Conservation (phyloP, 2,329 filamentous ascomycete genomes). For the Pezicula neosporulosa region DNA sequence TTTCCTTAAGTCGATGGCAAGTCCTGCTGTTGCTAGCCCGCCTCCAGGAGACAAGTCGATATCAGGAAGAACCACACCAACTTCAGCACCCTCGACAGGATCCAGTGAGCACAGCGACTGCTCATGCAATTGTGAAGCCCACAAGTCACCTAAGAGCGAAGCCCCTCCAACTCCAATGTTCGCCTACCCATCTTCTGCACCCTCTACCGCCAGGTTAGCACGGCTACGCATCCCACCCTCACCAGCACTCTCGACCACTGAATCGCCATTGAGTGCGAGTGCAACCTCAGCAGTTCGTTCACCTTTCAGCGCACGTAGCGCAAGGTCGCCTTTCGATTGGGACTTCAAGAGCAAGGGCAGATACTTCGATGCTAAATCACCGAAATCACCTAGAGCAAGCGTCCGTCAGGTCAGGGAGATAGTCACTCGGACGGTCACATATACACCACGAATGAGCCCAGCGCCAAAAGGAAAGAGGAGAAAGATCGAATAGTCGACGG, state of each 20-base stretch:
- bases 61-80: constrained; percentile 44
- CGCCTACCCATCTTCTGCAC: constrained; percentile 58
- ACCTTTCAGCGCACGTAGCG: constrained; percentile 65
- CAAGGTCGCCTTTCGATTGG: constrained; percentile 76
- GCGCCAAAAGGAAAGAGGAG: constrained; percentile 91
- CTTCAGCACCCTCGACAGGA: constrained; percentile 37
- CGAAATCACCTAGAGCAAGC: constrained; percentile 57
- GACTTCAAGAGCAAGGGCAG: constrained; percentile 64
- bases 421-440: constrained; percentile 90
- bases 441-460: constrained; percentile 81
- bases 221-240: constrained; percentile 77
- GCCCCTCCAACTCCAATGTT: constrained; percentile 52
- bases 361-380: constrained; percentile 54
- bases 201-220: constrained; percentile 49
- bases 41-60: constrained; percentile 22
- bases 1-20: constrained; percentile 77
- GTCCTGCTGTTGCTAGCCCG: constrained; percentile 14
- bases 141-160: constrained; percentile 54
- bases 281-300: constrained; percentile 50
- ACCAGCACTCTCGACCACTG: constrained; percentile 61
- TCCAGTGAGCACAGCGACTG: constrained; percentile 47
- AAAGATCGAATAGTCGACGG: constrained; percentile 52
- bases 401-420: constrained; percentile 79
- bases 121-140: constrained; percentile 52
- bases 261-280: constrained; percentile 64